Conservation (phyloP, 2,329 filamentous ascomycete genomes). For the Colletotrichum sp. region DNA sequence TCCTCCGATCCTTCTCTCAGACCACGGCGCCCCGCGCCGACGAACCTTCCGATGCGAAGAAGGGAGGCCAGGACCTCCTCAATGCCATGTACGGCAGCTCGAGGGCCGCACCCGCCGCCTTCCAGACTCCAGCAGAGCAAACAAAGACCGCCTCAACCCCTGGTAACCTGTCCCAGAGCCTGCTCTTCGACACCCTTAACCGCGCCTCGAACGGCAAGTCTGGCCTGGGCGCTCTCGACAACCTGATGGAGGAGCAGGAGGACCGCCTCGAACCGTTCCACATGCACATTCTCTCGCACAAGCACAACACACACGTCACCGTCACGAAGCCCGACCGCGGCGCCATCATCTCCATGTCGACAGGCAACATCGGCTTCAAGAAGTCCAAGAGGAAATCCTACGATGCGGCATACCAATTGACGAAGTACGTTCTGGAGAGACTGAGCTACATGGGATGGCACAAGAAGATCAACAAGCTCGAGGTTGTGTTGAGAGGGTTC, state of each 20-base stretch:
- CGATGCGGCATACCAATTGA: conserved; percentile 91
- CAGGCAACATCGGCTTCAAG: conserved; percentile 90
- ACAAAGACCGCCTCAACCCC: not conserved
- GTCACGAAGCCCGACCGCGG: conserved; percentile 82
- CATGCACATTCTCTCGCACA: conserved; percentile 84
- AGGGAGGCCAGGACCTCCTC: conserved; percentile 20
- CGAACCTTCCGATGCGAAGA: conserved; percentile 24
- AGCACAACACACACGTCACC: conserved; percentile 96
- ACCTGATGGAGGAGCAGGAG: conserved; percentile 32
- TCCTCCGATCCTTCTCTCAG: conserved; percentile 43
- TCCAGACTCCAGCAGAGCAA: not conserved
- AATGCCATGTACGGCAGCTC: conserved; percentile 22
- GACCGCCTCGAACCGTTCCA: conserved; percentile 72
- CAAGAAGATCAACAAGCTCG: conserved; percentile 75
- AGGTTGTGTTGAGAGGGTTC: conserved; percentile 85
- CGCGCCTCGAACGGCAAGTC: conserved; percentile 28
- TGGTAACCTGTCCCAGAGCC: conserved; percentile 33
- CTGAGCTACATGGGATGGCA: conserved; percentile 84
- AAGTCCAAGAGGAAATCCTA: conserved; percentile 82
- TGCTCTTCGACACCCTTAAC: conserved; percentile 43
- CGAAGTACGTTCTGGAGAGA: conserved; percentile 80
- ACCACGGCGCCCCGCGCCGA: conserved; percentile 31
- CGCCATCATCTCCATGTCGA: conserved; percentile 79
- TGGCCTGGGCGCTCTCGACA: conserved; percentile 9
- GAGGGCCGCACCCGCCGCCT: not conserved